Percentiles rank a stretch among this genome's conserved stretches.
Conservation (phyloP, 2,329 filamentous ascomycete species). For the Paraphoma sp. region DNA sequence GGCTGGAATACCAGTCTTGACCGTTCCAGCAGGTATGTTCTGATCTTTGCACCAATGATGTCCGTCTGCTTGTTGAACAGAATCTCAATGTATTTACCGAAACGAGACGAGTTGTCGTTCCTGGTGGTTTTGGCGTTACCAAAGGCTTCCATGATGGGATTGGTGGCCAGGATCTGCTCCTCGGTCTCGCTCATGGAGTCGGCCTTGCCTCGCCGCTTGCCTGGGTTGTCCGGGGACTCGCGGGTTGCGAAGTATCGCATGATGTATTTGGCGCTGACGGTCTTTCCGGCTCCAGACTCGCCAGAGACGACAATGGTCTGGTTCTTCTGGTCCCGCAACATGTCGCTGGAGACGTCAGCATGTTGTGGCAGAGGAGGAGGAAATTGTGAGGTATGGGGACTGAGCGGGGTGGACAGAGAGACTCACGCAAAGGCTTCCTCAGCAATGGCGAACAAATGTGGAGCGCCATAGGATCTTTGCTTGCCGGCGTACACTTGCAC, state of each 20-base stretch:
- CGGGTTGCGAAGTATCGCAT: slow-evolving; percentile 99
- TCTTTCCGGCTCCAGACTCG: slow-evolving; percentile 98
- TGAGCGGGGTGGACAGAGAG: background rate
- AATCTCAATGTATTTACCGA: slow-evolving; percentile 99
- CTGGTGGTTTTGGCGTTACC: slow-evolving; percentile 99
- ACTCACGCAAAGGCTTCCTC: slow-evolving; percentile 96
- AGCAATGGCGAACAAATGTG: slow-evolving; percentile 97
- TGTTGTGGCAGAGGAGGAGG: background rate
- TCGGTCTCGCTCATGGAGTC: slow-evolving; percentile 96
- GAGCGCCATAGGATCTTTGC: slow-evolving; percentile 93
- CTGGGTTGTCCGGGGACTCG: slow-evolving; percentile 88
- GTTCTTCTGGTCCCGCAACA: slow-evolving; percentile 94
- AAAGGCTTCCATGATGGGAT: slow-evolving; percentile 99
- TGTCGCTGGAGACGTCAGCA: slow-evolving; percentile 69
- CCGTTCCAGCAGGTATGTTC: slow-evolving; percentile 92
- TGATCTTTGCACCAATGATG: slow-evolving; percentile 97
- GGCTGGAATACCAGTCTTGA: slow-evolving; percentile 97
- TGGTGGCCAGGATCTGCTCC: slow-evolving; percentile 96
- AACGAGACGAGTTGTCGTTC: slow-evolving; percentile 98
- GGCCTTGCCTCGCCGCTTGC: slow-evolving; percentile 75
- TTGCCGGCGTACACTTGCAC: slow-evolving; percentile 99
- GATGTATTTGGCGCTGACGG: slow-evolving; percentile 99
- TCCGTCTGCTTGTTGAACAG: slow-evolving; percentile 96
- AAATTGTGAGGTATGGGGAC: background rate
- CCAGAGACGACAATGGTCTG: slow-evolving; percentile 99